Evolutionary conservation across 495 filamentous ascomycete genomes (phyloP).

Genomic region (Friedmanniomyces simplex): DNA sequence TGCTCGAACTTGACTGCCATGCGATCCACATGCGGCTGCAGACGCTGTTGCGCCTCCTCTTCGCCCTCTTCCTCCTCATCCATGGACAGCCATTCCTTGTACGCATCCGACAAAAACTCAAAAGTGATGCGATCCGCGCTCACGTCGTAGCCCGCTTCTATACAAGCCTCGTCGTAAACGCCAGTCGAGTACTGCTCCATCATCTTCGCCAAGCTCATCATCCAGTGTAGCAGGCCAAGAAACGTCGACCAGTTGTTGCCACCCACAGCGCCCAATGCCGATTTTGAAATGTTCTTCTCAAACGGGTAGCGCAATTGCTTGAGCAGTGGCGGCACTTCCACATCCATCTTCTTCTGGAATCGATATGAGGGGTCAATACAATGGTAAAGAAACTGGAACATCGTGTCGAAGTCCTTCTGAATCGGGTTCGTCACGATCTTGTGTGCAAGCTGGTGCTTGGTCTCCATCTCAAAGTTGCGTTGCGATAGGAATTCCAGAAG

Average conservation of each 20-base stretch:
- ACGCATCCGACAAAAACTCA: slow-evolving; percentile 76
- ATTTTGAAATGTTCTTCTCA: slow-evolving; percentile 87
- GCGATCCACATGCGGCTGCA: slow-evolving; percentile 71
- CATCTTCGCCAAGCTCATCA: slow-evolving; percentile 93
- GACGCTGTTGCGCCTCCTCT: slow-evolving; percentile 60
- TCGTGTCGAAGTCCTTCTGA: slow-evolving; percentile 91
- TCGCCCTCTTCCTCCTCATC: slow-evolving; percentile 71
- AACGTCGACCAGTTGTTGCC: slow-evolving; percentile 94
- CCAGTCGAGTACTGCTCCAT: slow-evolving; percentile 65
- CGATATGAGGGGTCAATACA: slow-evolving; percentile 86
- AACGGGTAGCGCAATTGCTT: slow-evolving; percentile 92
- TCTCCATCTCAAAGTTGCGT: slow-evolving; percentile 93
- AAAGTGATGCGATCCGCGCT: slow-evolving; percentile 85
- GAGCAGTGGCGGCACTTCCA: slow-evolving; percentile 81
- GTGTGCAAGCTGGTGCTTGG: slow-evolving; percentile 78
- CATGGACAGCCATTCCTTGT: slow-evolving; percentile 84
- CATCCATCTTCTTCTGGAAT: slow-evolving; percentile 85
- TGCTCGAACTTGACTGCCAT: slow-evolving; percentile 87
- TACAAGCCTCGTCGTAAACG: slow-evolving; percentile 80
- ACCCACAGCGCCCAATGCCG: slow-evolving; percentile 84
- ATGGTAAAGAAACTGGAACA: slow-evolving; percentile 97
- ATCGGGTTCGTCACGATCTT: slow-evolving; percentile 89
- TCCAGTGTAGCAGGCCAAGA: slow-evolving; percentile 90
- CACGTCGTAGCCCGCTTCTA: slow-evolving; percentile 78
- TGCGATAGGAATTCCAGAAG: slow-evolving; percentile 81